Base-by-base conservation (phyloP, 1,284 basidiomycete genomes). In the Pseudozyma tsukubaensis region DNA sequence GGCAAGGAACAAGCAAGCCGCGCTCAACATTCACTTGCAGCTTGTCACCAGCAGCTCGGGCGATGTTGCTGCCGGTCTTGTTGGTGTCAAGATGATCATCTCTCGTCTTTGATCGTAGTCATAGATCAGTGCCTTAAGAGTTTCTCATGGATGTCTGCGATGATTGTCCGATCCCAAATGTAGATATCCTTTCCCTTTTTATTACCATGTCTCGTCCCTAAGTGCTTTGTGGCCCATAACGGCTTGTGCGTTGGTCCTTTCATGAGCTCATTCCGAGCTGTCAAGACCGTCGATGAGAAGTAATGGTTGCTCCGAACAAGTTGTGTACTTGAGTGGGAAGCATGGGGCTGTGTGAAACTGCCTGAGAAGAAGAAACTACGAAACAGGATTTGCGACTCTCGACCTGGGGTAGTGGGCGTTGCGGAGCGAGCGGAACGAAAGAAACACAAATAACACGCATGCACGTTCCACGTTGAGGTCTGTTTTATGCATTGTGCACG, bases 31-130 rank as follows among this genome's bases (percentile, higher is more conserved):
- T 32, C 79, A 84, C 52, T 67, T 84, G 13, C 79, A 83, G 59
- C 70, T 83, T 14, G 78, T 73, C 8, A 83, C 81, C 13, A 73
- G 68, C 44, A 78, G 76, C 44, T 57, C 76, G 18, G 82, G 83
- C 42, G 83, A 84, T 54, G 49, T 84, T 1, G 70, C 71, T 21
- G 64, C 76, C 19, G 78, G 77, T 18, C 72, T 82, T 32, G 75
- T 80, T 13, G 83, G 82, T 44, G 73, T 84, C 67, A 84, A 84
- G 76, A 76, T 82, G 59, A 43, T 82, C 47, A 76, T 83, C 32
- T 78, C 77, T 24, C 70, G 72, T 45, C 69, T 75, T 42, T 72
- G 54, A 52, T 32, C 24, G 36, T 9, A n/a, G 37, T 9, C 16
- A 36, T 5, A 12, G 4, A 8, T 19, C 16, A 10, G 7, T 16